Base-by-base conservation (phyloP, 2,329 filamentous ascomycete species). In the Hypoxylon sp. region DNA sequence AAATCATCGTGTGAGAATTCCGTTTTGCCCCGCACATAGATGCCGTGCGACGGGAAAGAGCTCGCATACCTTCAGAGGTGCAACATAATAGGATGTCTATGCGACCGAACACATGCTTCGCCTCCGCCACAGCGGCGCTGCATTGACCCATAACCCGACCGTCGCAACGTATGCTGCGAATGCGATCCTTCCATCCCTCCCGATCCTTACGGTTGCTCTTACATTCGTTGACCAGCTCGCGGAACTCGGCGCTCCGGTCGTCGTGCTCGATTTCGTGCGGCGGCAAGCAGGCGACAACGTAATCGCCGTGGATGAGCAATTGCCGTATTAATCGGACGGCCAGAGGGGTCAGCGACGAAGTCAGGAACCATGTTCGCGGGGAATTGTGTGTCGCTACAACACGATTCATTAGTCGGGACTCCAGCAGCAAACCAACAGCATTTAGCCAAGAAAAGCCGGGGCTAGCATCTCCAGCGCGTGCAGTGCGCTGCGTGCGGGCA, bases 21-120 rank as follows among this genome's bases (percentile, higher is more conserved):
- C 18, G 24, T 22, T 61, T 61, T 65, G 42, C 51, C 54, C 55
- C 52, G 57, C 53, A 51, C 55, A 45, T 26, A 32, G 50, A 42
- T 6, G 24, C 48, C 45, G 53, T 49, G 49, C 36, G 26, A n/a
- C 26, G 28, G 40, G 42, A 49, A 49, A 57, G 40, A 49, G 56
- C 4, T 51, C 55, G 58, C 79, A 64, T 82, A 92, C 91, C 89
- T 85, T 97, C 92, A 64, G 91, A 96, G 60, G 91, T 92, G 80
- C 93, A 96, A 78, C 93, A 97, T 38, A 98, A 84, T 64, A 98
- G 78, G 61, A 98, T 94, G 78, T 99, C 96, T 57, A 98, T 89
- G 40, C 90, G 87, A 7, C 93, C 93, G 80, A 97, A 98, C 0
- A 89, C 85, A 70, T 91, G 87, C 16, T 97, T 88, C 22, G 93